Evolutionary conservation across 2,329 filamentous ascomycete genomes (phyloP).

Genomic region (Epichloe brachyelytri): DNA sequence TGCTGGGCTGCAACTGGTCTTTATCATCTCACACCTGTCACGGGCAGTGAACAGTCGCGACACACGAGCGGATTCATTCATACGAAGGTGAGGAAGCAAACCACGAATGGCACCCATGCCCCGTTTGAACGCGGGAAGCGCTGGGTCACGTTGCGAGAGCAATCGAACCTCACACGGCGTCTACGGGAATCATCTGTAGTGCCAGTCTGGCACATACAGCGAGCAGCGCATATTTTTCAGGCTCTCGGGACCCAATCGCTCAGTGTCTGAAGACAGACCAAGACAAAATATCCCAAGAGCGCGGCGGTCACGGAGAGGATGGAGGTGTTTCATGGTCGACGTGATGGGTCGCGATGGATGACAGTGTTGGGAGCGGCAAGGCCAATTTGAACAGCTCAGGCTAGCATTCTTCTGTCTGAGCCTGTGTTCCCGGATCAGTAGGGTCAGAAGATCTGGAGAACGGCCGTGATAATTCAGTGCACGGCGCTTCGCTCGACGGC

Average conservation of each 20-base stretch:
- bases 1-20: background rate
- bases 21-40: background rate
- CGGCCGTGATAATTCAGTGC: background rate
- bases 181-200: background rate
- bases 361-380: background rate
- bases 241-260: background rate
- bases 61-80: background rate
- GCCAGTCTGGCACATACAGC: background rate
- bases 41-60: slow-evolving; percentile 2
- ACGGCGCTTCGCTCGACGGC: background rate
- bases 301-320: background rate
- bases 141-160: background rate
- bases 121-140: background rate
- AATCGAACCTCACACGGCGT: background rate
- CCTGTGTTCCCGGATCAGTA: background rate
- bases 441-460: background rate
- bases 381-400: background rate
- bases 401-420: background rate
- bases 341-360: background rate
- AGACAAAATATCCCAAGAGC: background rate
- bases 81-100: slow-evolving; percentile 1
- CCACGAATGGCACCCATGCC: background rate
- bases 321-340: slow-evolving; percentile 4
- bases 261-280: background rate
- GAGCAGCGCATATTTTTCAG: background rate